Percentiles rank a stretch among this genome's conserved stretches.
phyloP scores from a whole-genome alignment of 2,329 filamentous ascomycete species.

The Penicillium polonicum region DNA sequence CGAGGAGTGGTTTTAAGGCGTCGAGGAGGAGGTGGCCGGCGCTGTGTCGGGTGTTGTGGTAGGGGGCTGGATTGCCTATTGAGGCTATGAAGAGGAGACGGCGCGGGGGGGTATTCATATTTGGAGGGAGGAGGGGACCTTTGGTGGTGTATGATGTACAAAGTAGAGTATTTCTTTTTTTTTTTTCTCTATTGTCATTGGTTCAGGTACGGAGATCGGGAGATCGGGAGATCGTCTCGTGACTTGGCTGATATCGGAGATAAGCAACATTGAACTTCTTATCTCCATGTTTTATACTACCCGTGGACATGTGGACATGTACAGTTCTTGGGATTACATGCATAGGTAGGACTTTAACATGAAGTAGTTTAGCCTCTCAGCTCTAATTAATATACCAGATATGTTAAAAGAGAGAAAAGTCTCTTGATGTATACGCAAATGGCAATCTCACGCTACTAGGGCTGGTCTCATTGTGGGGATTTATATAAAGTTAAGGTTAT shows the following conservation, averaged over 20 bases:
- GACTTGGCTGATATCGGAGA: background rate
- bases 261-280: background rate
- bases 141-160: background rate
- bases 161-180: background rate
- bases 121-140: background rate
- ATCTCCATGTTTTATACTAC: conserved; percentile 1
- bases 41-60: conserved; percentile 77
- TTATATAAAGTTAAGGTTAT: no score
- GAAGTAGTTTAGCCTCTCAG: no score
- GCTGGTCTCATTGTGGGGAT: no score
- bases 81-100: conserved; percentile 71
- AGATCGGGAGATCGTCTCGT: conserved; percentile 5
- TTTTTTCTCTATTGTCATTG: background rate
- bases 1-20: conserved; percentile 55
- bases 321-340: background rate
- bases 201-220: conserved; percentile 1
- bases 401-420: background rate
- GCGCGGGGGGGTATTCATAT: conserved; percentile 19
- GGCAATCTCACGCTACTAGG: no score
- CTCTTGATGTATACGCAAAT: no score
- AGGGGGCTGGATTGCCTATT: conserved; percentile 76
- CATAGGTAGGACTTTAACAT: background rate
- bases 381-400: background rate
- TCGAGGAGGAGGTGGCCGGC: conserved; percentile 78
- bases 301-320: no score